These are phyloP conservation scores for Blepharisma undulans DNA, from an alignment of 169 alveolate species.

Conservation along the genomic window DNA sequence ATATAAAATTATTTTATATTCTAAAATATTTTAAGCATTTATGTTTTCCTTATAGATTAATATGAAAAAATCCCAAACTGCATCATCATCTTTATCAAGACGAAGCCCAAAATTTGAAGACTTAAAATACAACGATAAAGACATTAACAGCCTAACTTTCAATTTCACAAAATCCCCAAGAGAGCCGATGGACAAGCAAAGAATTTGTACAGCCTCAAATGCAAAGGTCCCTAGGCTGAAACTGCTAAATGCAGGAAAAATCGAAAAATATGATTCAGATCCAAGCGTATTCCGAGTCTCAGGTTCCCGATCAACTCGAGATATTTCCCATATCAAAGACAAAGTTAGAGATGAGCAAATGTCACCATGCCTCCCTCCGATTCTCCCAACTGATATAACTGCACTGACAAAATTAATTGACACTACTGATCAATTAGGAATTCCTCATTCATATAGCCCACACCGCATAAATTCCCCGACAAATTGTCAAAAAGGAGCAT, in stretches of 20 bases:
- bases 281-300: background rate
- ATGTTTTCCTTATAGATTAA: background rate
- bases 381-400: background rate
- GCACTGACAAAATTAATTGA: background rate
- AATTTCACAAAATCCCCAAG: background rate
- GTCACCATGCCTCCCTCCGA: background rate
- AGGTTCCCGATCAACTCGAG: background rate
- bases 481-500: background rate
- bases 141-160: background rate
- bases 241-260: background rate
- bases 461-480: background rate
- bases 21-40: background rate
- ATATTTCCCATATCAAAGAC: constrained; percentile 19
- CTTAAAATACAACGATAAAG: background rate
- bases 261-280: background rate
- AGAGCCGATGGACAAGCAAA: background rate
- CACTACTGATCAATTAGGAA: background rate
- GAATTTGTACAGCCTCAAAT: background rate
- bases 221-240: background rate
- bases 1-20: no score
- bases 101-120: background rate
- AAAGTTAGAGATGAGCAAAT: background rate
- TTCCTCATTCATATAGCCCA: background rate
- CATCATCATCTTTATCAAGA: background rate
- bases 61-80: background rate